Conservation (phyloP, 148 eudicot genomes). For the Arctostaphylos glauca region DNA sequence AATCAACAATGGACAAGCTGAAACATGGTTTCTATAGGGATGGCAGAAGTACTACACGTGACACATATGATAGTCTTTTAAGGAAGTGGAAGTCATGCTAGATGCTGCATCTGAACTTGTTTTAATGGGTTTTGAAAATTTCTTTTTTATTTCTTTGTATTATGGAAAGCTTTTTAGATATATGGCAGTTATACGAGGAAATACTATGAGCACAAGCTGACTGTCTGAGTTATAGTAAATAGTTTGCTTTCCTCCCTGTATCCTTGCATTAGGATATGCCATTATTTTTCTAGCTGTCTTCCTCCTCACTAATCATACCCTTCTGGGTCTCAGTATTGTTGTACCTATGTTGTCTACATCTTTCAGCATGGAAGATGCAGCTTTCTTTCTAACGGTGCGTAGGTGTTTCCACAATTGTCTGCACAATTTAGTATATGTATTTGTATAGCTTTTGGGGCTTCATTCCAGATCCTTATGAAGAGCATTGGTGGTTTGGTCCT, state of each 20-base stretch:
- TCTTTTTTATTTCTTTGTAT: background rate
- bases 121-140: background rate
- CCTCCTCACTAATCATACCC: background rate
- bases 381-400: background rate
- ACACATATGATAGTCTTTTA: slow-evolving; percentile 50
- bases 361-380: background rate
- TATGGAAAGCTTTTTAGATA: background rate
- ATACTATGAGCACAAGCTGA: background rate
- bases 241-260: background rate
- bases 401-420: background rate
- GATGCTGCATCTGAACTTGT: slow-evolving; percentile 11
- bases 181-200: slow-evolving; percentile 12
- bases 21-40: slow-evolving; percentile 43
- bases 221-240: background rate
- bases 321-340: background rate
- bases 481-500: background rate
- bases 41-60: slow-evolving; percentile 46
- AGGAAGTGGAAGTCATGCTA: slow-evolving; percentile 61
- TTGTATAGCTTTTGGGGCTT: background rate
- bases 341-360: background rate
- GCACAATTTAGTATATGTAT: background rate
- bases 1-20: slow-evolving; percentile 67
- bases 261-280: background rate
- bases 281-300: background rate
- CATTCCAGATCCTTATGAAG: background rate